phyloP scores from a whole-genome alignment of 805 yeast genomes.

The Cyberlindnera xylosilytica region DNA sequence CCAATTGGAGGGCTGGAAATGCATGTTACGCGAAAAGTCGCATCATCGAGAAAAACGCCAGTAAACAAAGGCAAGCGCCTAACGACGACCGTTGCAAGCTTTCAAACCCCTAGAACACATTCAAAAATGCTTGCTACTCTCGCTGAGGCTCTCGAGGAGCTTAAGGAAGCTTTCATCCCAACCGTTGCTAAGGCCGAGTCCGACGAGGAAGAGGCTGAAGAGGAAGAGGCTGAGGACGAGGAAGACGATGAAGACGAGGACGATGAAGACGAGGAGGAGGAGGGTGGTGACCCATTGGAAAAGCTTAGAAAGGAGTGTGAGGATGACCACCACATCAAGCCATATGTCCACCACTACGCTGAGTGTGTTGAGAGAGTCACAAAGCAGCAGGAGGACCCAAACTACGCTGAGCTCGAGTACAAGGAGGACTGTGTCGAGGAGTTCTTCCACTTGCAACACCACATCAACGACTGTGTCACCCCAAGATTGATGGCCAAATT shows the following conservation, averaged over 20 bases:
- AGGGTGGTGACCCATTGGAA: conserved; percentile 67
- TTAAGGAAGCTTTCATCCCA: conserved; percentile 78
- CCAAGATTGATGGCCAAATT: conserved; percentile 84
- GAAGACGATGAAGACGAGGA: conserved; percentile 56
- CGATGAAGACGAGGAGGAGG: conserved; percentile 68
- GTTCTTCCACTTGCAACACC: conserved; percentile 94
- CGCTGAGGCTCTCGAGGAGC: conserved; percentile 48
- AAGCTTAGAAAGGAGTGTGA: conserved; percentile 66
- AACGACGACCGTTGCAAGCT: too few species aligned
- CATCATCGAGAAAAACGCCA: conserved; percentile 9
- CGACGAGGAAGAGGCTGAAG: conserved; percentile 29
- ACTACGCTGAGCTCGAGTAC: conserved; percentile 70
- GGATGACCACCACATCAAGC: conserved; percentile 62
- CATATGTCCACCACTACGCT: conserved; percentile 81
- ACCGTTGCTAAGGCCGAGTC: conserved; percentile 69
- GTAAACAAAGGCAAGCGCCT: conserved; percentile 9
- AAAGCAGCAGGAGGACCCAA: conserved; percentile 79
- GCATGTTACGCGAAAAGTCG: conserved; percentile 18
- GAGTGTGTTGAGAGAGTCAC: conserved; percentile 96
- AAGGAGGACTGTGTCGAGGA: conserved; percentile 99
- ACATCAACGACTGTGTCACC: conserved; percentile 86
- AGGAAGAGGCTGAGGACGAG: conserved; percentile 32
- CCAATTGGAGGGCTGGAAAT: conserved; percentile 24
- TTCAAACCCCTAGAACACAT: background rate
- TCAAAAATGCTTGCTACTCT: conserved; percentile 34